Percentiles rank a stretch among this genome's conserved stretches.
Evolutionary conservation across 163 green algal species (phyloP).

Genomic region (Prototheca wickerhamii): DNA sequence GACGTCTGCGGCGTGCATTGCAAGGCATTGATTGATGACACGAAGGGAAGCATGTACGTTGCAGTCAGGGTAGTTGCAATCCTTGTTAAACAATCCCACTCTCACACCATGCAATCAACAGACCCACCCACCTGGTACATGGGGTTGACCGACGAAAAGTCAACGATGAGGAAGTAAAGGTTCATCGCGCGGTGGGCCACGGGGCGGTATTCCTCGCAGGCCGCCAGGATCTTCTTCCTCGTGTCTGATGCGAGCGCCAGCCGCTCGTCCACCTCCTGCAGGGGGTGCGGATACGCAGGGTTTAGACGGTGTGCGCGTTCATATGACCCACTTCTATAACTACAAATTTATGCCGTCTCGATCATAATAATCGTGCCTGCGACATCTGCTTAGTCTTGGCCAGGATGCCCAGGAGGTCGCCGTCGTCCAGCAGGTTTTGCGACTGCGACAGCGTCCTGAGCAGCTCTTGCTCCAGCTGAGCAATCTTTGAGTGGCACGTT

Average conservation of each 20-base stretch:
- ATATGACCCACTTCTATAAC: too few species aligned
- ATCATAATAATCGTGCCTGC: constrained; percentile 10
- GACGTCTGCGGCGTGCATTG: constrained; percentile 32
- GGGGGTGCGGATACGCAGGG: too few species aligned
- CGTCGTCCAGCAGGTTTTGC: constrained; percentile 90
- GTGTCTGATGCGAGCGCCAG: constrained; percentile 77
- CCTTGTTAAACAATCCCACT: neutral
- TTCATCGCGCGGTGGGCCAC: constrained; percentile 79
- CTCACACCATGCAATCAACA: neutral
- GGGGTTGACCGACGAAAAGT: constrained; percentile 84
- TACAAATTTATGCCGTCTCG: too few species aligned
- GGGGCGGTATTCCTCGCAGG: constrained; percentile 89
- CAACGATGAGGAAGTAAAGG: constrained; percentile 88
- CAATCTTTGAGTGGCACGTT: constrained; percentile 85
- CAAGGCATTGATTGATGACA: neutral
- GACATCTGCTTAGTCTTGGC: constrained; percentile 87
- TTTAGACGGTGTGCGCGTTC: too few species aligned
- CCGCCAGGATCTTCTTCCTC: constrained; percentile 83
- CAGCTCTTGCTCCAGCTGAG: constrained; percentile 90
- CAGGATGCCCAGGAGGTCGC: constrained; percentile 88
- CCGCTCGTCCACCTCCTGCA: constrained; percentile 71
- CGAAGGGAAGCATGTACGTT: too few species aligned
- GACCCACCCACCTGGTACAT: constrained; percentile 74
- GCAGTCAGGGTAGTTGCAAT: too few species aligned
- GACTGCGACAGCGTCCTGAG: constrained; percentile 68